Evolutionary conservation across 2,329 filamentous ascomycete species (phyloP), one percentile per base, ranked within the genome.

Genomic region (Sarocladium oryzae): DNA sequence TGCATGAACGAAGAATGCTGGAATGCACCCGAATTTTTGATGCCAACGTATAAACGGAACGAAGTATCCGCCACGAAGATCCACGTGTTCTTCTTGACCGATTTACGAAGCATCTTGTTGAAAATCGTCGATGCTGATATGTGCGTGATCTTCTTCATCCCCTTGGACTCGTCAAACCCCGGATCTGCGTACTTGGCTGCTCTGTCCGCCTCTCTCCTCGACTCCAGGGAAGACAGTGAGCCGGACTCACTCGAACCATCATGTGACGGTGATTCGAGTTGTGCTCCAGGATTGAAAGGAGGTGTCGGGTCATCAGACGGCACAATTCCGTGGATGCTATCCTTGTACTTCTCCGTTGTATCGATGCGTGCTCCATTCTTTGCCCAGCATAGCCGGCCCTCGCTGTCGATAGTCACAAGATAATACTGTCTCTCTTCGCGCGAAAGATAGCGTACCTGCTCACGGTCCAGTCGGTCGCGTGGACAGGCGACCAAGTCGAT

Each of bases 1-100:
- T 91, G 87, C 1, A 96, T 75, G 61, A 96, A 96, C 0, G 88
- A 93, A 11, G 86, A 91, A 67, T 96, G 91, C 61, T 96, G 91
- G 61, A 96, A 96, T 4, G 87, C 83, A 10, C 91, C 91, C 3
- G 84, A 86, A 64, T 88, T 82, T 62, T 96, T 96, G 71, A 96
- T 93, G 45, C 90, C 90, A 30, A 96, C 82, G 64, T 95, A 96
- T 0, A 96, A 74, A 1, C 88, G 82, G 65, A 91, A 93, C 1
- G 81, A 85, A 1, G 88, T 92, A 67, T 96, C 90, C 21, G 87
- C 86, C 7, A 91, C 90, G 60, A 95, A 96, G 56, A 96, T 95
- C 91, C 91, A 96, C 4, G 88, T 93, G 61, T 92, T 91, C 56
- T 89, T 89, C 66, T 84, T 87, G 35, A 90, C 86, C 0, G 86